Base-by-base conservation (phyloP, 1,284 basidiomycete genomes). In the Athelia psychrophila region DNA sequence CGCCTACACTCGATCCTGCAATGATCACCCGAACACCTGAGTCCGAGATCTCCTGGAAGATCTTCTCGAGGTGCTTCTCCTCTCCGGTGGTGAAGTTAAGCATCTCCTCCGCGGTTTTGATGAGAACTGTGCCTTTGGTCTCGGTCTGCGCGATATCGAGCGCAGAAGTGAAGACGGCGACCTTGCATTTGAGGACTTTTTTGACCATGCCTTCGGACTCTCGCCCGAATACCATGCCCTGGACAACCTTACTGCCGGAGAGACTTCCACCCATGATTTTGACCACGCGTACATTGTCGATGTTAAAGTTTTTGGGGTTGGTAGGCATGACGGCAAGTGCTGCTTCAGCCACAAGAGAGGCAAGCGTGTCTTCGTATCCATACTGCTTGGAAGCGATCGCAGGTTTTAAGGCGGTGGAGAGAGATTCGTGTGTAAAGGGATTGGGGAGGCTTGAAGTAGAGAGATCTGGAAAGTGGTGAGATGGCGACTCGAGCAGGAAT, bases 301-400 rank as follows among this genome's bases (percentile, higher is more conserved):
- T 95, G 69, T 96, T 97, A 81, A 98, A 98, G 68, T 91, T 86
- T 65, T 88, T 88, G 4, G 88, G 85, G 62, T 95, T 93, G 19
- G 80, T 75, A 16, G 94, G 94, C 93, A 97, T 95, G 58, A 97
- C 88, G 9, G 86, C 80, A 46, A 95, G 73, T 1, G 94, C 90
- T 0, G 97, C 97, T 65, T 99, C 95, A 15, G 96, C 92, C 3
- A 98, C 94, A 4, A 99, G 82, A 2, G 79, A 72, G 1, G 95
- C 82, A 0, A 99, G 79, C 36, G 81, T 78, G 52, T 93, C 89
- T 72, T 99, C 97, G 47, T 85, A 85, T 6, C 96, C 96, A 57
- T 98, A 98, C 70, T 99, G 96, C 72, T 99, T 99, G 48, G 95
- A 93, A 4, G 95, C 95, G 60, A 99, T 92, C 13, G 93, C 86